Percentiles rank a stretch among this genome's conserved stretches.
These are phyloP conservation scores for Pythium volutum DNA, from an alignment of 352 stramenopile genomes.

Conservation along the genomic window DNA sequence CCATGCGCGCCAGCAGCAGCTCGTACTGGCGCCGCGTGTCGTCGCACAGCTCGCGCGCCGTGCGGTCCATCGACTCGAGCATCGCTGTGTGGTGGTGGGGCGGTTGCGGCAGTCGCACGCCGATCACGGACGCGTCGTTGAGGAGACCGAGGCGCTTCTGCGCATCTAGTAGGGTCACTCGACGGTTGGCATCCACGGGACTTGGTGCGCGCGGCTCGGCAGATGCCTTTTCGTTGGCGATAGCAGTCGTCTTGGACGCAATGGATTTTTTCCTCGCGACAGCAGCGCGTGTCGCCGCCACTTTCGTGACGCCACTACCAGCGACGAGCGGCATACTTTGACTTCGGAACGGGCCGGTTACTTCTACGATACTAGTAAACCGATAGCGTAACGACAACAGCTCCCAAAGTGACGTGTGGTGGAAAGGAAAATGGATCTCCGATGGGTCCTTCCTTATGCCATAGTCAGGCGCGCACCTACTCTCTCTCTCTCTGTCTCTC, in stretches of 20 bases:
- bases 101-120: not conserved
- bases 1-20: conserved; percentile 38
- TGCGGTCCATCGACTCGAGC: conserved; percentile 35
- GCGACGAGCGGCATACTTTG: not conserved
- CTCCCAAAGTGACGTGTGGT: not conserved
- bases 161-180: not conserved
- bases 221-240: not conserved
- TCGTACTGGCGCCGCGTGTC: conserved; percentile 57
- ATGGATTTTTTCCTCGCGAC: not conserved
- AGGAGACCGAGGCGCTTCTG: not conserved
- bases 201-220: not conserved
- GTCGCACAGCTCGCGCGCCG: conserved; percentile 47
- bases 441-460: no score
- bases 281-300: not conserved
- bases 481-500: not conserved
- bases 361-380: not conserved
- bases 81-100: conserved; percentile 6
- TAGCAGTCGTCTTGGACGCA: not conserved
- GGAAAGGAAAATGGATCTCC: not conserved
- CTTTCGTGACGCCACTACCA: not conserved
- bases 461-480: no score
- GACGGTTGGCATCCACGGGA: not conserved
- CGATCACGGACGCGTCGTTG: not conserved
- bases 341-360: not conserved
- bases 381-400: not conserved